Conservation (phyloP, 225 moss, liverwort and hornwort genomes). For the Marchantia polymorpha region DNA sequence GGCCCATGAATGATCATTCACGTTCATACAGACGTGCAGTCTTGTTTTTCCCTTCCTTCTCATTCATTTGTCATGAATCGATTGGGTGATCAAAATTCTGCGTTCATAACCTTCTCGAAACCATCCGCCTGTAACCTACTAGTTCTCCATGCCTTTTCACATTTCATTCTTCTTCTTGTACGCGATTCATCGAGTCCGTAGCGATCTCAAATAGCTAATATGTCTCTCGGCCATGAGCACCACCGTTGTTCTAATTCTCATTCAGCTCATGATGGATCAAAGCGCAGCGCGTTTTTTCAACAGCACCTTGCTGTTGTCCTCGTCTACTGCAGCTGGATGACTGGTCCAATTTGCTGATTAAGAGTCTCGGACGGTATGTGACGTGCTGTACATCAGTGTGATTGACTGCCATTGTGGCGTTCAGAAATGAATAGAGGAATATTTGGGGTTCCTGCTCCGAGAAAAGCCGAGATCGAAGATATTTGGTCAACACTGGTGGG, state of each 20-base stretch:
- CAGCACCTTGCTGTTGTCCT: neutral
- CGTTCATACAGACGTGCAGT: too few species aligned
- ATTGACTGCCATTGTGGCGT: slow-evolving; percentile 45
- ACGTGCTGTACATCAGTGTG: neutral
- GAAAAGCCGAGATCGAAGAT: slow-evolving; percentile 63
- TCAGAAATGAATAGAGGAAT: slow-evolving; percentile 91
- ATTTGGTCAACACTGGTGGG: slow-evolving; percentile 63
- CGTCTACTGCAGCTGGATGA: neutral
- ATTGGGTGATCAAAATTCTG: too few species aligned
- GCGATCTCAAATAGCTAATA: too few species aligned
- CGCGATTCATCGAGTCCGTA: neutral
- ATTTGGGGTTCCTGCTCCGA: slow-evolving; percentile 73
- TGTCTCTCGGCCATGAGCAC: too few species aligned
- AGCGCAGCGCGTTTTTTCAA: neutral
- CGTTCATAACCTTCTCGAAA: too few species aligned
- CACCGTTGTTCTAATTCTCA: too few species aligned
- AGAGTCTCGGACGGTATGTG: neutral
- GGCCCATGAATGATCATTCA: too few species aligned
- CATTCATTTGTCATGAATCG: too few species aligned
- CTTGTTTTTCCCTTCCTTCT: too few species aligned
- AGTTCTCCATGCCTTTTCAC: too few species aligned
- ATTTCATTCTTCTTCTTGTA: neutral
- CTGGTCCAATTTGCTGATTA: neutral
- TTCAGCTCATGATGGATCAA: neutral
- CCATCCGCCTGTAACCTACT: too few species aligned